Conservation (phyloP, 306 rosid genomes). For the Phaseolus lunatus region DNA sequence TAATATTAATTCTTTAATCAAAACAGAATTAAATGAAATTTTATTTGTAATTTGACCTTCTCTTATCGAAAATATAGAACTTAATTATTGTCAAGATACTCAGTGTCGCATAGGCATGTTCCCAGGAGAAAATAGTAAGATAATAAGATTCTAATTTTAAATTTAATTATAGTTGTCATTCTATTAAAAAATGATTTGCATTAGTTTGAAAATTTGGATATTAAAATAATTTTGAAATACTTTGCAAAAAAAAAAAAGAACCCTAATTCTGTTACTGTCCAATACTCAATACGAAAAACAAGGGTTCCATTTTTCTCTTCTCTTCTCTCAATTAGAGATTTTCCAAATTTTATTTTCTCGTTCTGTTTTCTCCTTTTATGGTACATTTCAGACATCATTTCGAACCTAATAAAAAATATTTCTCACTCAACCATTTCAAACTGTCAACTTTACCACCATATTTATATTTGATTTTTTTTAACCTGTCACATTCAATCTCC, state of each 20-base stretch:
- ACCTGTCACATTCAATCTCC: too few relatives aligned
- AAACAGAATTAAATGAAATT: too few relatives aligned
- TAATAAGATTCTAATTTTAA: not conserved
- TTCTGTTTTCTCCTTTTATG: not conserved
- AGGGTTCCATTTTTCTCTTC: not conserved
- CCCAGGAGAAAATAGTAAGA: too few relatives aligned
- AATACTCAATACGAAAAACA: not conserved
- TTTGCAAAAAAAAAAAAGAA: not conserved
- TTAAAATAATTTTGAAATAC: not conserved
- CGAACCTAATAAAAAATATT: not conserved
- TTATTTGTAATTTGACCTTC: too few relatives aligned
- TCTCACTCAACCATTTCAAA: not conserved
- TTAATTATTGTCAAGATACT: too few relatives aligned
- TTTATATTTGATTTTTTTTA: not conserved
- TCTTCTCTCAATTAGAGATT: not conserved
- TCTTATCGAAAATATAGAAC: too few relatives aligned
- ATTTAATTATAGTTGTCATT: not conserved
- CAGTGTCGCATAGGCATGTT: too few relatives aligned
- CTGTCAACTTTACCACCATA: not conserved
- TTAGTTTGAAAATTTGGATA: not conserved
- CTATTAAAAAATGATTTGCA: not conserved
- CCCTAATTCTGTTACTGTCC: not conserved
- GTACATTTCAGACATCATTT: not conserved
- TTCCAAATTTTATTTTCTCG: not conserved
- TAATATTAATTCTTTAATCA: too few relatives aligned